phyloP scores from a whole-genome alignment of 208 protist species.

The Crithidia mellificae region DNA sequence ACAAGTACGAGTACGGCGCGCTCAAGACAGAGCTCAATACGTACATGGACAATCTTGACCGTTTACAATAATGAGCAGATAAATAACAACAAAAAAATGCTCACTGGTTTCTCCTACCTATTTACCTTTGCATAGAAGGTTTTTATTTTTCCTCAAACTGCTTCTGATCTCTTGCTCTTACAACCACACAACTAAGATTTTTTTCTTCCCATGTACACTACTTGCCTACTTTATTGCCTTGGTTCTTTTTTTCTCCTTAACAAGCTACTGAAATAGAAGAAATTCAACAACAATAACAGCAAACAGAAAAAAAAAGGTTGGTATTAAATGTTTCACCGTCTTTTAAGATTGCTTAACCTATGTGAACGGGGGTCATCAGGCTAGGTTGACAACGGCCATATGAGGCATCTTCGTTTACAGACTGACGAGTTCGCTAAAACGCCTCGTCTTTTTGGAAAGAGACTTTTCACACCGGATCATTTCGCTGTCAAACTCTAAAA shows the following conservation, averaged over 20 bases:
- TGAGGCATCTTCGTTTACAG: too few species aligned
- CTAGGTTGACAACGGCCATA: too few species aligned
- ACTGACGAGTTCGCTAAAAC: too few species aligned
- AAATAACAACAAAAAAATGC: not conserved
- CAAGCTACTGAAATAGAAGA: not conserved
- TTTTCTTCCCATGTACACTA: conserved; percentile 15
- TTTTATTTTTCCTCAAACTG: not conserved
- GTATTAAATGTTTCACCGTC: too few species aligned
- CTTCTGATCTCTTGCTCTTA: not conserved
- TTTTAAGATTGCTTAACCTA: too few species aligned
- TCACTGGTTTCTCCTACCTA: not conserved
- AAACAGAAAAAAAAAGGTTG: too few species aligned
- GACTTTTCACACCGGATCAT: too few species aligned
- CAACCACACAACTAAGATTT: too few species aligned
- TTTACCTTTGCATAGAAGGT: not conserved
- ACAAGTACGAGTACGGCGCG: conserved; percentile 66
- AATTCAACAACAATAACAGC: not conserved
- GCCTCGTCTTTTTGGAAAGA: too few species aligned
- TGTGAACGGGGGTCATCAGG: too few species aligned
- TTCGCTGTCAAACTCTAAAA: too few species aligned
- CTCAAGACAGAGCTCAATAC: conserved; percentile 69
- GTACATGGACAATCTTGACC: conserved; percentile 51
- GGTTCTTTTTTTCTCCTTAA: too few species aligned
- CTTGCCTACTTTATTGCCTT: not conserved
- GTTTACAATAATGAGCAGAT: conserved; percentile 15